Evolutionary conservation across 106 monocot species (phyloP).

Genomic region (Dendrobium nobile): DNA sequence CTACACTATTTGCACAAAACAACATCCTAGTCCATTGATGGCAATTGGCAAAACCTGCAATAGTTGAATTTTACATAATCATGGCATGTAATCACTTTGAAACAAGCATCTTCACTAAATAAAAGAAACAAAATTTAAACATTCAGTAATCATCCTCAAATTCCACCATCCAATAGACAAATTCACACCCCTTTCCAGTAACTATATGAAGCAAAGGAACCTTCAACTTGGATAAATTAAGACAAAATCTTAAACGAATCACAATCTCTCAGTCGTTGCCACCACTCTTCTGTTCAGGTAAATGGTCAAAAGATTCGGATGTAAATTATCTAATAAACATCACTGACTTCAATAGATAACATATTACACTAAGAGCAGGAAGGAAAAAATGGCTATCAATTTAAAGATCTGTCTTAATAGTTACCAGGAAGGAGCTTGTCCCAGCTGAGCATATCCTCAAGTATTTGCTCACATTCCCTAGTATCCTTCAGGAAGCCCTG

Average conservation of each 20-base stretch:
- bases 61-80: not conserved
- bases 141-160: not conserved
- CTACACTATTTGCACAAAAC: not conserved
- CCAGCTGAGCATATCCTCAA: conserved; percentile 95
- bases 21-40: not conserved
- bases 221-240: not conserved
- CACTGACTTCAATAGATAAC: not conserved
- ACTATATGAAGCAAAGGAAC: not conserved
- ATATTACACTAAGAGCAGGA: not conserved
- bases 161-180: not conserved
- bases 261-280: not conserved
- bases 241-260: not conserved
- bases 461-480: conserved; percentile 73
- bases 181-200: not conserved
- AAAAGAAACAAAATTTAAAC: not conserved
- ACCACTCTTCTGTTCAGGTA: not conserved
- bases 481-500: conserved; percentile 62
- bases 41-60: not conserved
- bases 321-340: not conserved
- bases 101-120: not conserved
- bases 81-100: not conserved
- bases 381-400: not conserved
- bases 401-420: not conserved
- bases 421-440: conserved; percentile 91
- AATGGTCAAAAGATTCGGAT: not conserved